phyloP scores from a whole-genome alignment of 257 asterid species.

The Solanum rostratum region DNA sequence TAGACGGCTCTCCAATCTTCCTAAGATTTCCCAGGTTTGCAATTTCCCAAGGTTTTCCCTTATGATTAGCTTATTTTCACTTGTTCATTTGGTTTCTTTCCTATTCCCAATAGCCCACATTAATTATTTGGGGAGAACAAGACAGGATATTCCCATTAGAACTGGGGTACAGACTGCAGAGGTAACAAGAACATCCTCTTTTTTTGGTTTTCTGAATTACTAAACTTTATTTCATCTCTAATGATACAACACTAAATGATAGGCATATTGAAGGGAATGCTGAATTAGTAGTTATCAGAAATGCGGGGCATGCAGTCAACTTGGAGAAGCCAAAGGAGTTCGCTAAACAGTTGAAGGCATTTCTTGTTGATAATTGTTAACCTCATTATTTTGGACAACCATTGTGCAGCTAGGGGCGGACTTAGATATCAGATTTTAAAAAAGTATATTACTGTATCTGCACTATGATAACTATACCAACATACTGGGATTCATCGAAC shows the following conservation, averaged over 20 bases:
- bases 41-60: neutral
- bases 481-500: neutral
- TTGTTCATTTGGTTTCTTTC: neutral
- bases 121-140: slow-evolving; percentile 86
- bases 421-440: neutral
- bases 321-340: slow-evolving; percentile 72
- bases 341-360: slow-evolving; percentile 60
- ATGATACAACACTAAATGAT: neutral
- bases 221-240: neutral
- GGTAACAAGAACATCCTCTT: slow-evolving; percentile 11
- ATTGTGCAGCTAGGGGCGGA: neutral
- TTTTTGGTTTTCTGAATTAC: neutral
- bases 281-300: slow-evolving; percentile 46
- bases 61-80: neutral
- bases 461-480: neutral
- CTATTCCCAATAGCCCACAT: slow-evolving; percentile 41
- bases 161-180: slow-evolving; percentile 63
- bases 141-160: slow-evolving; percentile 73
- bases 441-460: neutral
- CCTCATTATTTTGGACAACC: neutral
- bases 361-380: slow-evolving; percentile 25
- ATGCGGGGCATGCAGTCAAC: slow-evolving; percentile 87
- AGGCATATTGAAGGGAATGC: slow-evolving; percentile 82
- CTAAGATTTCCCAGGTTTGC: slow-evolving; percentile 52
- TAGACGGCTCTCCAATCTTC: slow-evolving; percentile 44